These are phyloP conservation scores for Pseudocercospora fijiensis DNA, from an alignment of 2,329 filamentous ascomycete species.

Conservation along the genomic window DNA sequence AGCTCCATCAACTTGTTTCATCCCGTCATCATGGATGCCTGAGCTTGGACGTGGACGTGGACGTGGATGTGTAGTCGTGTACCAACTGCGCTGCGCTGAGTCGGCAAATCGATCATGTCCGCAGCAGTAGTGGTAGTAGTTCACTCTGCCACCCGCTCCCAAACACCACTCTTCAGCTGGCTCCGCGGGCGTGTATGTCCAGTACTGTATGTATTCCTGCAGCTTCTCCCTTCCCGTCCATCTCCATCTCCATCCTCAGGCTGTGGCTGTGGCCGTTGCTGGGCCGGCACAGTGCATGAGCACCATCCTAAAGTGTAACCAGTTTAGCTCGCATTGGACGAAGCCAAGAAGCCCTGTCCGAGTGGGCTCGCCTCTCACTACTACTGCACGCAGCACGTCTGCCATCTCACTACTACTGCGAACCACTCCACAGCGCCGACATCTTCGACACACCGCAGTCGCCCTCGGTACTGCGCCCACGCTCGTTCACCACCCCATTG, in stretches of 20 bases:
- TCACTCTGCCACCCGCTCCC: not conserved
- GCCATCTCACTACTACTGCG: not conserved
- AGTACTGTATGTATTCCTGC: too few species aligned
- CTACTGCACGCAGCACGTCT: too few species aligned
- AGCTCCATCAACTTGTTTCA: not conserved
- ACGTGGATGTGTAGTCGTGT: too few species aligned
- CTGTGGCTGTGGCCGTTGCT: too few species aligned
- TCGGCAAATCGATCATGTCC: not conserved
- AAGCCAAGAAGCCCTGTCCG: not conserved
- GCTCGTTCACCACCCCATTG: slow-evolving; percentile 1
- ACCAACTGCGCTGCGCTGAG: not conserved
- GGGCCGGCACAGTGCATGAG: not conserved
- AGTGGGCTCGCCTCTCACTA: not conserved
- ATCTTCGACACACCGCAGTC: not conserved
- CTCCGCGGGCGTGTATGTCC: too few species aligned
- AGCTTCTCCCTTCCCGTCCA: too few species aligned
- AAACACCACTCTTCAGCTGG: too few species aligned
- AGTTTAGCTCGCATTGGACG: not conserved
- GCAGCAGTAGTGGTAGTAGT: too few species aligned
- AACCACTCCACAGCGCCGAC: not conserved
- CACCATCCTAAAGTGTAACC: not conserved
- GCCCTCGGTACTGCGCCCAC: not conserved
- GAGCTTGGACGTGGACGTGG: not conserved
- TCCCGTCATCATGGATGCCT: too few species aligned
- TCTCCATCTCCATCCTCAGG: not conserved